These are phyloP conservation scores for Tulasnella sp. DNA, from an alignment of 768 basidiomycete genomes.

Conservation along the genomic window DNA sequence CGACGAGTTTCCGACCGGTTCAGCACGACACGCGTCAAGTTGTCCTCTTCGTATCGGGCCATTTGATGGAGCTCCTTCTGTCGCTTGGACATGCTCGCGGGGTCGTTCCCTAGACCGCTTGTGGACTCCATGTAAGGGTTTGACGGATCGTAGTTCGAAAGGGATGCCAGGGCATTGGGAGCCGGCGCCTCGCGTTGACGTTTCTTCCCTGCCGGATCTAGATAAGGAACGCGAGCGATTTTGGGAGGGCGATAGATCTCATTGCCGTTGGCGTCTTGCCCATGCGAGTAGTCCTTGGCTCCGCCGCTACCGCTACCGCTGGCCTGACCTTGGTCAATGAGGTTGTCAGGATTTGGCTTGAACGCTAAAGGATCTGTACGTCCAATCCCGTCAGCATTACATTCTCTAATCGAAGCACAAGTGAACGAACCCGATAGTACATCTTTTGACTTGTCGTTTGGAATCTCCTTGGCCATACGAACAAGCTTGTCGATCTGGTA, in stretches of 20 bases:
- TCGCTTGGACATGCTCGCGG: conserved; percentile 50
- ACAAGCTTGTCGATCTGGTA: conserved; percentile 97
- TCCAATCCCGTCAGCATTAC: background rate
- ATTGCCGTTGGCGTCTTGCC: conserved; percentile 25
- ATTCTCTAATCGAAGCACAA: conserved; percentile 1
- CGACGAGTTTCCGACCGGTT: conserved; percentile 74
- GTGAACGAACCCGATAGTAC: conserved; percentile 46
- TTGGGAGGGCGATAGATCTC: conserved; percentile 77
- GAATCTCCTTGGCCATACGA: conserved; percentile 50
- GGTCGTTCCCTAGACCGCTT: conserved; percentile 51
- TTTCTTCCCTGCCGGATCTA: conserved; percentile 41
- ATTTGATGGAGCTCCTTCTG: conserved; percentile 70
- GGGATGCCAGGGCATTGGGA: conserved; percentile 50
- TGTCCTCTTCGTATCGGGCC: conserved; percentile 87
- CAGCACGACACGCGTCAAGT: conserved; percentile 83
- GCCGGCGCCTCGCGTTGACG: conserved; percentile 38
- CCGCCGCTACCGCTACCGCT: conserved; percentile 25
- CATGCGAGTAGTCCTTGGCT: conserved; percentile 24
- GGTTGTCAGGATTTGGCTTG: conserved; percentile 74
- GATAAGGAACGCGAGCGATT: conserved; percentile 82
- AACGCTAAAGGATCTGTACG: conserved; percentile 77
- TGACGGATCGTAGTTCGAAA: conserved; percentile 41
- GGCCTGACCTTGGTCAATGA: conserved; percentile 32
- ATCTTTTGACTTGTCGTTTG: conserved; percentile 29
- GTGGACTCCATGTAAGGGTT: conserved; percentile 62